phyloP scores from a whole-genome alignment of 164 flowering plant genomes.

The Warburgia ugandensis region DNA sequence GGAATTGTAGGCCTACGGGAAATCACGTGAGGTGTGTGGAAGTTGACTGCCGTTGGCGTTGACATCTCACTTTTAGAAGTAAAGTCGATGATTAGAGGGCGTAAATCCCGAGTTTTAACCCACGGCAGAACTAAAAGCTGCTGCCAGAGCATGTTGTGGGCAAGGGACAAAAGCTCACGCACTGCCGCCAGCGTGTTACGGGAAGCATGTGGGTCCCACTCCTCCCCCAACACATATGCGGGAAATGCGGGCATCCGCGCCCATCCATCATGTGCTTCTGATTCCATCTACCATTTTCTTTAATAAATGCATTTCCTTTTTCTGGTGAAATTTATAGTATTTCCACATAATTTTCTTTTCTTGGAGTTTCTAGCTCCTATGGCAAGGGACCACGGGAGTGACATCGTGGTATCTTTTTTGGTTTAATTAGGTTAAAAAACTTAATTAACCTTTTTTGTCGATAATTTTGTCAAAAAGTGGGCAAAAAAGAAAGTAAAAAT shows the following conservation, averaged over 20 bases:
- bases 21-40: conserved; percentile 2
- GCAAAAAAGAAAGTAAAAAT: too few species aligned
- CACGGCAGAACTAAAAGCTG: too few species aligned
- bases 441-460: too few species aligned
- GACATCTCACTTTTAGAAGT: not conserved
- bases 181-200: not conserved
- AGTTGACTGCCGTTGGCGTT: conserved; percentile 4
- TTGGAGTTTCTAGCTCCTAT: too few species aligned
- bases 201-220: conserved; percentile 6
- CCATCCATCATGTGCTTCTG: conserved; percentile 9
- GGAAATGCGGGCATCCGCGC: conserved; percentile 9
- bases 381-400: too few species aligned
- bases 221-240: conserved; percentile 7
- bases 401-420: too few species aligned
- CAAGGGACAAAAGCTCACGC: conserved; percentile 5
- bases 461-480: too few species aligned
- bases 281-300: conserved; percentile 7
- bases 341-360: too few species aligned
- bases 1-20: not conserved
- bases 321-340: too few species aligned
- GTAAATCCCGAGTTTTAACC: conserved; percentile 1
- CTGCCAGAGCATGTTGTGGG: not conserved
- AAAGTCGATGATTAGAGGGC: conserved; percentile 3
- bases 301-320: too few species aligned
- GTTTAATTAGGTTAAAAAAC: too few species aligned